Evolutionary conservation across 2,329 filamentous ascomycete species (phyloP), one percentile per base, ranked within the genome.

Genomic region (Aspergillus nomiae): DNA sequence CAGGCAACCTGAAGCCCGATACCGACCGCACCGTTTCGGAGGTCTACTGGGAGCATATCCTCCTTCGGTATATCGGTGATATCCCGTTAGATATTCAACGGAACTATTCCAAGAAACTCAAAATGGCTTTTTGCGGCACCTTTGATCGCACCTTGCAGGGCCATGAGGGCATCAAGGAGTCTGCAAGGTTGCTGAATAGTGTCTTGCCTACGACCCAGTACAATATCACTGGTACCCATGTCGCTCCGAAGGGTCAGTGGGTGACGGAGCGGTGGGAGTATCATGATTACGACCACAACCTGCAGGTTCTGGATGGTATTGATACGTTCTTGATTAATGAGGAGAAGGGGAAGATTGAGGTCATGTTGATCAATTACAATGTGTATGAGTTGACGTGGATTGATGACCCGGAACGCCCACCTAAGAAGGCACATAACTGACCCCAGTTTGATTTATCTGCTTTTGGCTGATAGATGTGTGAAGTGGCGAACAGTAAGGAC

Each of bases 21-120:
- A 34, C 38, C 11, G 48, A 46, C 16, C 62, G 62, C 14, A 43
- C 55, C 24, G 59, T 64, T 12, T 51, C 48, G 2, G 62, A 59
- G 14, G 41, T 64, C 30, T 64, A 64, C 56, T 64, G 62, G 62
- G 62, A 64, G 24, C 62, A 64, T 51, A 64, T 64, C 48, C 56
- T 64, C 16, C 62, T 64, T 6, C 62, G 59, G 21, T 64, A 64
- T 32, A 64, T 64, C 62, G 59, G 62, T 3, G 62, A 64, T 26
- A 50, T 55, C 14, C 62, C 62, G 1, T 21, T 48, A 19, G 62
- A 64, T 41, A 61, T 64, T n/a, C 7, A 36, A 30, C 62, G 62
- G 14, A 64, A 64, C 50, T 61, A 61, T 59, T 64, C 62, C 4
- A 19, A 2, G 9, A 43, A 61, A 1, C 48, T 64, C 19, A 57